Percentiles rank a stretch among this genome's conserved stretches.
Conservation (phyloP, 1,139 yeast species). For the Suhomyces yuchorum region DNA sequence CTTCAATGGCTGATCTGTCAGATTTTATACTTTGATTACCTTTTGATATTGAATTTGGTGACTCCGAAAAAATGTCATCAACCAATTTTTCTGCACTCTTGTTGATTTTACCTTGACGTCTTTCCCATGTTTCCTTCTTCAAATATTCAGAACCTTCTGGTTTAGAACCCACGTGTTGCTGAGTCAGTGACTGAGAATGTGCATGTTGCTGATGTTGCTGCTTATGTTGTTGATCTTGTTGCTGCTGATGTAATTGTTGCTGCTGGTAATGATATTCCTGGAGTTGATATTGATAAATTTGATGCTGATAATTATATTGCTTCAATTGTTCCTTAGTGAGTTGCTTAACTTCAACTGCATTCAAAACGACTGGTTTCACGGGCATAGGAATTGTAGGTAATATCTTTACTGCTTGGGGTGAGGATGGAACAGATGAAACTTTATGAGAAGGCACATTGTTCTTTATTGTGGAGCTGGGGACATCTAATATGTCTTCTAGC, state of each 20-base stretch:
- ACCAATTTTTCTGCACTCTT: slow-evolving; percentile 41
- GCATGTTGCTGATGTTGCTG: slow-evolving; percentile 7
- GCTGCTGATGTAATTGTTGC: slow-evolving; percentile 12
- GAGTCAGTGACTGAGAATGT: not conserved
- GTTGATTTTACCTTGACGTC: slow-evolving; percentile 20
- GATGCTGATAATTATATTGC: slow-evolving; percentile 28
- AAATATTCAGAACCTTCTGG: slow-evolving; percentile 26
- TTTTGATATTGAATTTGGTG: slow-evolving; percentile 5
- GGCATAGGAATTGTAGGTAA: slow-evolving; percentile 16
- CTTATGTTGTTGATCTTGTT: slow-evolving; percentile 14
- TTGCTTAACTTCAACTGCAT: slow-evolving; percentile 20
- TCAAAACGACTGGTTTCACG: slow-evolving; percentile 22
- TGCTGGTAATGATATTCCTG: slow-evolving; percentile 10
- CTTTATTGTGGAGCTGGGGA: not conserved
- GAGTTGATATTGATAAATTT: slow-evolving; percentile 24
- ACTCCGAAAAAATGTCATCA: slow-evolving; percentile 41
- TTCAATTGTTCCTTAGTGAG: slow-evolving; percentile 27
- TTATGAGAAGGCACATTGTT: not conserved
- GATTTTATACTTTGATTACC: slow-evolving; percentile 9
- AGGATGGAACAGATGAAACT: not conserved
- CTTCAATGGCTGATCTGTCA: slow-evolving; percentile 2
- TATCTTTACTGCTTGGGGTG: not conserved
- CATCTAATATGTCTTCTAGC: slow-evolving; percentile 36
- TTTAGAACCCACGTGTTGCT: not conserved
- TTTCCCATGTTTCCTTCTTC: slow-evolving; percentile 45